Evolutionary conservation across 495 filamentous ascomycete species (phyloP), one percentile per base, ranked within the genome.

Genomic region (Neurospora africana): DNA sequence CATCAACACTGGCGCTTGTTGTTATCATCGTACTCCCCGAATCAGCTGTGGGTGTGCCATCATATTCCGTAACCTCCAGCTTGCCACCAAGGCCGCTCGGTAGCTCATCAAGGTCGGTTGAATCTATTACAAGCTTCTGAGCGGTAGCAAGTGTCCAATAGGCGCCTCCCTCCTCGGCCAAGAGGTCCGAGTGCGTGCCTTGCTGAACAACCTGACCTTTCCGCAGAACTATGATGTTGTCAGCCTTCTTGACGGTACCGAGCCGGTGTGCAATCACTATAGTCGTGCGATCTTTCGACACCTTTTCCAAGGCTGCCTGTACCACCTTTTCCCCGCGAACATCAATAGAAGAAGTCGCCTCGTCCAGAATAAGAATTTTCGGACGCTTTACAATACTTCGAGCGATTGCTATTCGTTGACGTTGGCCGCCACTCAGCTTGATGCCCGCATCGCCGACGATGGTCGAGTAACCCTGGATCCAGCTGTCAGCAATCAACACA

Each of bases 291-390:
- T 84, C 82, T 53, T 82, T 80, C 0, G 85, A 89, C 61, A 83
- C 81, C 74, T 82, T 83, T 68, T 89, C 87, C 21, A 90, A 75
- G 1, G 88, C 86, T 8, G 81, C 82, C 74, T 89, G 87, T 5
- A 90, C 87, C 33, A 89, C 79, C n/a, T 83, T 81, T 74, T 90
- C 88, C 21, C 86, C 83, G 11, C 84, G 81, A 36, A 86, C 84
- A 73, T 90, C 88, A 33, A 90, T 86, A 38, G 87, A 84, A 69
- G 84, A 89, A 1, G 92, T 95, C 21, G 93, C 93, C 79, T 97
- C 93, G 76, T 96, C 93, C 8, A 97, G 81, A 39, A 97, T 90
- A 6, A 97, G 82, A 71, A 97, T 90, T n/a, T 88, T 87, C 0
- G 93, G 92, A 68, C 92, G 85, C 76, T 92, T 91, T 70, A 96